Conservation (phyloP, 805 yeast species). For the Wickerhamomyces rabaulensis region DNA sequence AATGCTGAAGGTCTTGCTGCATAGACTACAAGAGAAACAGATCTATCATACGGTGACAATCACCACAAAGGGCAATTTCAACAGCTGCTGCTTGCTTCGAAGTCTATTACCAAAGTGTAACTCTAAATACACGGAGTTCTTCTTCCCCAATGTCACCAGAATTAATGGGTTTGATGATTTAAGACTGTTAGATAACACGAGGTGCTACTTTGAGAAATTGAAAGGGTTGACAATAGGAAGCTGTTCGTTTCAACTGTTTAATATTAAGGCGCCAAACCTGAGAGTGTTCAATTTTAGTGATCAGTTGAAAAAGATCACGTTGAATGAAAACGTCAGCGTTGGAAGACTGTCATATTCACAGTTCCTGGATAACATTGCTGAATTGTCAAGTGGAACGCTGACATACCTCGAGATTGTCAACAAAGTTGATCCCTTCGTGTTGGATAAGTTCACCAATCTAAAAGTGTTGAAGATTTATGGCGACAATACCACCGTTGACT, state of each 20-base stretch:
- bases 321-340: slow-evolving; percentile 13
- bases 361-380: slow-evolving; percentile 10
- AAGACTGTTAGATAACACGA: slow-evolving; percentile 18
- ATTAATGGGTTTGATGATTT: slow-evolving; percentile 19
- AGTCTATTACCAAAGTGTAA: slow-evolving; percentile 15
- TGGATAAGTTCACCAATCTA: slow-evolving; percentile 9
- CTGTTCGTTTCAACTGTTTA: slow-evolving; percentile 17
- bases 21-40: slow-evolving; percentile 6
- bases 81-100: slow-evolving; percentile 9
- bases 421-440: slow-evolving; percentile 5
- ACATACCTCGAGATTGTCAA: slow-evolving; percentile 12
- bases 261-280: slow-evolving; percentile 13
- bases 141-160: slow-evolving; percentile 8
- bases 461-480: slow-evolving; percentile 14
- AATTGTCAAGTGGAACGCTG: slow-evolving; percentile 5
- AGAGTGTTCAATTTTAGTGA: slow-evolving; percentile 12
- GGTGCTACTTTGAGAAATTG: slow-evolving; percentile 14
- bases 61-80: slow-evolving; percentile 1
- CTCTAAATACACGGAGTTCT: slow-evolving; percentile 15
- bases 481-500: slow-evolving; percentile 8
- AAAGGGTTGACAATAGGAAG: slow-evolving; percentile 17
- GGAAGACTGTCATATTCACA: slow-evolving; percentile 11
- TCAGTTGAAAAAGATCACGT: slow-evolving; percentile 10
- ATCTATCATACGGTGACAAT: slow-evolving; percentile 13
- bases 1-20: slow-evolving; percentile 13